phyloP scores from a whole-genome alignment of 2,329 filamentous ascomycete genomes.

The Trichoderma sp. region DNA sequence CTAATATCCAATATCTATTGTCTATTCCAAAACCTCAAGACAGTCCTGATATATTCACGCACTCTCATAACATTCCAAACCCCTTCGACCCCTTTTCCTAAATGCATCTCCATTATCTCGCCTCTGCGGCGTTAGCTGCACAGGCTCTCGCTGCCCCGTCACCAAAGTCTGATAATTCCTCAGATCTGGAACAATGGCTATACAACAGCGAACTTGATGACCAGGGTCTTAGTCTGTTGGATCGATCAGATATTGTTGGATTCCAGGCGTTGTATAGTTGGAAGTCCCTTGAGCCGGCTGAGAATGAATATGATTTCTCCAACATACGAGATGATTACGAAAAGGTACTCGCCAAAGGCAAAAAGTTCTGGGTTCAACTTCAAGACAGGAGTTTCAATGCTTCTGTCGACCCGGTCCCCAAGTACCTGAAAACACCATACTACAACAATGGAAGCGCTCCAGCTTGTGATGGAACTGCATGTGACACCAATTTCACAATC shows the following conservation, averaged over 20 bases:
- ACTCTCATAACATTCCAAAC: not conserved
- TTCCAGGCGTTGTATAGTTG: constrained; percentile 24
- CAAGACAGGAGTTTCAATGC: constrained; percentile 26
- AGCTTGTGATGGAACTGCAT: constrained; percentile 24
- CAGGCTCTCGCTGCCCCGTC: not conserved
- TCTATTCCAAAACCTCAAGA: not conserved
- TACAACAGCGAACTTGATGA: constrained; percentile 20
- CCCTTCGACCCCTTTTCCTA: not conserved
- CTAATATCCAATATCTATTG: not conserved
- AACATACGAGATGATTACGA: constrained; percentile 26
- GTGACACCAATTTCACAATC: not conserved
- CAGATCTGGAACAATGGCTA: not conserved
- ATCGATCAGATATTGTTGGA: constrained; percentile 22
- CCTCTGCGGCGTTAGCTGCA: not conserved
- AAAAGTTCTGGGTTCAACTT: constrained; percentile 28
- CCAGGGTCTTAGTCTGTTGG: constrained; percentile 9
- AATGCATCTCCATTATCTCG: not conserved
- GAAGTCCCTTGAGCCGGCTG: constrained; percentile 20
- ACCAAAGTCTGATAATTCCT: not conserved
- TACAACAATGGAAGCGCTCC: constrained; percentile 28
- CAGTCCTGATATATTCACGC: not conserved
- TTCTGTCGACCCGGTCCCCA: constrained; percentile 23
- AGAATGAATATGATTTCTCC: constrained; percentile 4
- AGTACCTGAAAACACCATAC: constrained; percentile 23
- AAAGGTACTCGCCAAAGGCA: constrained; percentile 33